Evolutionary conservation across 2,329 filamentous ascomycete genomes (phyloP).

Genomic region (Bimuria novae-zelandiae): DNA sequence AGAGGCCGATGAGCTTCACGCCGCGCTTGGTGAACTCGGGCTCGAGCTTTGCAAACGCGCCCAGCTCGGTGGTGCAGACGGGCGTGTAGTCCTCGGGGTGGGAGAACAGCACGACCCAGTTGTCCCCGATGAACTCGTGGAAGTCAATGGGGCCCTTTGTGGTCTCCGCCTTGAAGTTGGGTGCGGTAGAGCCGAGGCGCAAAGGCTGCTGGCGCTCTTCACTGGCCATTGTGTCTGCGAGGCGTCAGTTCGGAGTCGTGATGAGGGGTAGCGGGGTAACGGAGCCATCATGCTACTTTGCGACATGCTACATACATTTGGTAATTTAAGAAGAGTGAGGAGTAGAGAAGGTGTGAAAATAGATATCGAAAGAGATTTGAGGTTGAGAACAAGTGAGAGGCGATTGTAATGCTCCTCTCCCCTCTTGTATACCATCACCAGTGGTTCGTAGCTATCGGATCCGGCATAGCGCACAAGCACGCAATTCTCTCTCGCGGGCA

Average conservation of each 20-base stretch:
- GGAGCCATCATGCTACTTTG: neutral
- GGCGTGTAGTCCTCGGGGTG: slow-evolving; percentile 68
- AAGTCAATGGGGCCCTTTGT: slow-evolving; percentile 70
- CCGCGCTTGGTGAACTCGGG: slow-evolving; percentile 66
- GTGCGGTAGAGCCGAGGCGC: slow-evolving; percentile 68
- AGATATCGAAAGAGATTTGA: slow-evolving; percentile 1
- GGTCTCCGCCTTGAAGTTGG: slow-evolving; percentile 72
- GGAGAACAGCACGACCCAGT: slow-evolving; percentile 73
- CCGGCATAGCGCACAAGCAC: slow-evolving; percentile 31
- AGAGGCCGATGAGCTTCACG: slow-evolving; percentile 65
- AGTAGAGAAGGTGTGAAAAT: neutral
- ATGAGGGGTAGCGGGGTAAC: slow-evolving; percentile 35
- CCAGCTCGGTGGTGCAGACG: slow-evolving; percentile 67
- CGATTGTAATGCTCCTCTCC: slow-evolving; percentile 17
- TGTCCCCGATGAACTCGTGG: slow-evolving; percentile 72
- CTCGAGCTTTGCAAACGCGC: slow-evolving; percentile 67
- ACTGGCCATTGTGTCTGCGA: slow-evolving; percentile 30
- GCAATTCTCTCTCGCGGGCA: slow-evolving; percentile 32
- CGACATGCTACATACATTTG: neutral
- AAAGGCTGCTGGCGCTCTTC: slow-evolving; percentile 50
- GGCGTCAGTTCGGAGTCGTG: slow-evolving; percentile 26
- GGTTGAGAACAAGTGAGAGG: slow-evolving; percentile 10
- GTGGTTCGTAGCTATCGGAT: slow-evolving; percentile 23
- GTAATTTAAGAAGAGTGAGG: neutral
- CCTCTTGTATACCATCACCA: slow-evolving; percentile 28